Percentiles rank a stretch among this genome's conserved stretches.
These are phyloP conservation scores for Aureobasidium zeae DNA, from an alignment of 2,329 filamentous ascomycete species.

Conservation along the genomic window DNA sequence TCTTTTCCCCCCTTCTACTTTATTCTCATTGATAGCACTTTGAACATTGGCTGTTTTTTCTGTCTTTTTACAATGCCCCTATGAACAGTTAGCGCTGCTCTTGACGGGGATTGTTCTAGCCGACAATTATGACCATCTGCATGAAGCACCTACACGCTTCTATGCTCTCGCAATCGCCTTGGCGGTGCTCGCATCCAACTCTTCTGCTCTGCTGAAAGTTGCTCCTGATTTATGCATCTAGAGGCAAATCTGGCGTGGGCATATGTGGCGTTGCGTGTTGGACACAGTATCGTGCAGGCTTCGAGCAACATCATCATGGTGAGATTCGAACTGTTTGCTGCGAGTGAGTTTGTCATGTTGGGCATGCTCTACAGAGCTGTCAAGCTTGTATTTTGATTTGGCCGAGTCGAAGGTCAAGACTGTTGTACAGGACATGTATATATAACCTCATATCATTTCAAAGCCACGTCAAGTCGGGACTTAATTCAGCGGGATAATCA, in stretches of 20 bases:
- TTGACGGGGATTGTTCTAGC: slow-evolving; percentile 12
- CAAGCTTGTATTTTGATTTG: too few relatives aligned
- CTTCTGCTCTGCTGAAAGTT: neutral
- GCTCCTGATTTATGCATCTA: slow-evolving; percentile 20
- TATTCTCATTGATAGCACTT: neutral
- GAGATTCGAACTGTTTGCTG: slow-evolving; percentile 29
- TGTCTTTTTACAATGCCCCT: too few relatives aligned
- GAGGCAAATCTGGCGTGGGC: slow-evolving; percentile 34
- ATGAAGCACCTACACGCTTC: slow-evolving; percentile 39
- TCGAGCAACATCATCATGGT: slow-evolving; percentile 31
- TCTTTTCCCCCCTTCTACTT: too few relatives aligned
- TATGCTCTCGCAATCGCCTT: slow-evolving; percentile 33
- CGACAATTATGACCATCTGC: slow-evolving; percentile 38
- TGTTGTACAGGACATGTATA: too few relatives aligned
- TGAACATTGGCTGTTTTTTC: too few relatives aligned
- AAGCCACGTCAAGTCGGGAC: neutral
- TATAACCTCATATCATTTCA: too few relatives aligned
- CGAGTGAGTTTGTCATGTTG: slow-evolving; percentile 18
- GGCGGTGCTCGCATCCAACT: slow-evolving; percentile 22
- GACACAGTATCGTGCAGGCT: slow-evolving; percentile 35
- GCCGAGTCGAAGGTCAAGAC: too few relatives aligned
- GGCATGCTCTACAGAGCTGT: neutral
- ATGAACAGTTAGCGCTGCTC: too few relatives aligned
- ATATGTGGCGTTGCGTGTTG: slow-evolving; percentile 34
- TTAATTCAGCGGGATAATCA: neutral